Percentiles rank a stretch among this genome's conserved stretches.
Conservation (phyloP, 495 filamentous ascomycete genomes). For the Trichoderma orchidacearum region DNA sequence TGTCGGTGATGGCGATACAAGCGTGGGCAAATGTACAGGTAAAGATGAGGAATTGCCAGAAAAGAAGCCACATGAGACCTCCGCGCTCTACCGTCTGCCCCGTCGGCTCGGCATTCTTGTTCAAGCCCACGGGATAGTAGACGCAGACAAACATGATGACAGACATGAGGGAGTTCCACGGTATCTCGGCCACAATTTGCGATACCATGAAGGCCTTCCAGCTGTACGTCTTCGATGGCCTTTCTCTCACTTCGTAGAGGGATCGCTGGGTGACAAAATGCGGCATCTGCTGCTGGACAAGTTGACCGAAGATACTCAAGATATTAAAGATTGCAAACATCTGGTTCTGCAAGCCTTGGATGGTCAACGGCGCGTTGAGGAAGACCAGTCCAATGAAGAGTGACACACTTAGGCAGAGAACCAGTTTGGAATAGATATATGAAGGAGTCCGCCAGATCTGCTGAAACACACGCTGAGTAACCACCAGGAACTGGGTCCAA, state of each 20-base stretch:
- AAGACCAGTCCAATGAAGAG: conserved; percentile 43
- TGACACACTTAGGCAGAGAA: conserved; percentile 25
- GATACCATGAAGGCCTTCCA: conserved; percentile 49
- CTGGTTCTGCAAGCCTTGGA: conserved; percentile 56
- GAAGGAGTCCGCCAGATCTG: conserved; percentile 56
- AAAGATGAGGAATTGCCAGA: conserved; percentile 37
- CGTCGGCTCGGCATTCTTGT: conserved; percentile 32
- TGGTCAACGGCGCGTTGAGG: conserved; percentile 40
- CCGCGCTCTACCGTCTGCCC: conserved; percentile 33
- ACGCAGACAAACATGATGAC: conserved; percentile 42
- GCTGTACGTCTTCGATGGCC: conserved; percentile 50
- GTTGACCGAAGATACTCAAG: conserved; percentile 11
- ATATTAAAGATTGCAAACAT: conserved; percentile 55
- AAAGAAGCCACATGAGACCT: conserved; percentile 43
- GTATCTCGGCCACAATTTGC: conserved; percentile 51
- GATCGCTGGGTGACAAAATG: conserved; percentile 42
- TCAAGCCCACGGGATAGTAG: conserved; percentile 41
- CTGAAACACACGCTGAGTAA: conserved; percentile 37
- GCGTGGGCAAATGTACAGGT: conserved; percentile 46
- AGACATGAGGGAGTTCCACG: conserved; percentile 44
- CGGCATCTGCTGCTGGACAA: conserved; percentile 38
- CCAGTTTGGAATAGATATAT: conserved; percentile 46
- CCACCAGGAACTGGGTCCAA: not conserved
- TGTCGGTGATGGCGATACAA: conserved; percentile 42
- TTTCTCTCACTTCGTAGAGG: conserved; percentile 50